These are phyloP conservation scores for Odontarrhena argentea DNA, from an alignment of 345 rosid genomes.

Conservation along the genomic window DNA sequence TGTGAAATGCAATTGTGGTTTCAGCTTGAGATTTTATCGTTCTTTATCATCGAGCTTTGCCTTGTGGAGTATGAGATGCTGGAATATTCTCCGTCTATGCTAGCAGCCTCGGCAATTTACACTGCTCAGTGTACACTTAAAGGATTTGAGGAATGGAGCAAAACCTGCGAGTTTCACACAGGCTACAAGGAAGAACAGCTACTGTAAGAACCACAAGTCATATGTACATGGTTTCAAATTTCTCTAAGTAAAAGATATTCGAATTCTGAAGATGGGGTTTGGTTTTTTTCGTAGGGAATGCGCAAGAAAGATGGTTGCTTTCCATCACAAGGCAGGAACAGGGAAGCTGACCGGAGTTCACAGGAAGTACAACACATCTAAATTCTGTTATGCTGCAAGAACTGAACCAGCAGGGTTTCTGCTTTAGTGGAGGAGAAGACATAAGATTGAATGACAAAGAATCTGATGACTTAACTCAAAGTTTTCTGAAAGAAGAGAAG, in stretches of 20 bases:
- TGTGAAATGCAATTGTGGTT: slow-evolving; percentile 28
- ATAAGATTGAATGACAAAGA: slow-evolving; percentile 12
- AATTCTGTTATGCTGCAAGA: slow-evolving; percentile 70
- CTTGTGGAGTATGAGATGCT: slow-evolving; percentile 63
- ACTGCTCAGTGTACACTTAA: slow-evolving; percentile 53
- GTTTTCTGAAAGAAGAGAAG: not conserved
- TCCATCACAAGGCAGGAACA: slow-evolving; percentile 71
- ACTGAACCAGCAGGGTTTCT: slow-evolving; percentile 62
- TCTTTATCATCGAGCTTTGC: slow-evolving; percentile 60
- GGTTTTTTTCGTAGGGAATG: slow-evolving; percentile 53
- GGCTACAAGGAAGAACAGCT: slow-evolving; percentile 54
- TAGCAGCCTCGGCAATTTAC: slow-evolving; percentile 72
- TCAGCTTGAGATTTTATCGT: slow-evolving; percentile 82
- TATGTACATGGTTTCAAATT: not conserved
- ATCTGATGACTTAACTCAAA: slow-evolving; percentile 21
- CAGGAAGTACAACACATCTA: slow-evolving; percentile 80
- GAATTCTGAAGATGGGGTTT: slow-evolving; percentile 9
- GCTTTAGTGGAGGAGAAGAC: slow-evolving; percentile 35
- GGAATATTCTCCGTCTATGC: slow-evolving; percentile 55
- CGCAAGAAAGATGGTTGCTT: slow-evolving; percentile 68
- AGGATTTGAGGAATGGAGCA: slow-evolving; percentile 51
- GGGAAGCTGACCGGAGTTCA: slow-evolving; percentile 88
- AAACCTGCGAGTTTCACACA: slow-evolving; percentile 53
- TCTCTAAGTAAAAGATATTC: not conserved
- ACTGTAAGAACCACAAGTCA: slow-evolving; percentile 39